Conservation (phyloP, 164 flowering plant genomes). For the grape (Vitis vinifera) region ASM3070453v1 NC_081820.1:27431001-27431500, state of each 20-base stretch:
- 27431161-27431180: conserved; percentile 60
- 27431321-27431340: too few species aligned
- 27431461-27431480: conserved; percentile 62
- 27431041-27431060: not conserved
- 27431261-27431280: conserved; percentile 43
- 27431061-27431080: not conserved
- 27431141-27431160: conserved; percentile 35
- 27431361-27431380: not conserved
- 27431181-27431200: conserved; percentile 52
- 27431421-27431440: conserved; percentile 65
- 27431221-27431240: conserved; percentile 52
- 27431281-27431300: conserved; percentile 47
- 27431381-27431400: conserved; percentile 37
- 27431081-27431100: not conserved
- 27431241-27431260: conserved; percentile 37
- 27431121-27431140: conserved; percentile 33
- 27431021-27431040: not conserved
- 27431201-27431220: conserved; percentile 53
- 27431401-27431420: conserved; percentile 52
- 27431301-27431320: too few species aligned
- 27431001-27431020: not conserved
- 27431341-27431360: too few species aligned
- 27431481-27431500: conserved; percentile 48
- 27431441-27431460: conserved; percentile 60
- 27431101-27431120: conserved; percentile 37